Evolutionary conservation across 2,329 filamentous ascomycete species (phyloP), one percentile per base, ranked within the genome.

Genomic region (Fusarium caatingaense): DNA sequence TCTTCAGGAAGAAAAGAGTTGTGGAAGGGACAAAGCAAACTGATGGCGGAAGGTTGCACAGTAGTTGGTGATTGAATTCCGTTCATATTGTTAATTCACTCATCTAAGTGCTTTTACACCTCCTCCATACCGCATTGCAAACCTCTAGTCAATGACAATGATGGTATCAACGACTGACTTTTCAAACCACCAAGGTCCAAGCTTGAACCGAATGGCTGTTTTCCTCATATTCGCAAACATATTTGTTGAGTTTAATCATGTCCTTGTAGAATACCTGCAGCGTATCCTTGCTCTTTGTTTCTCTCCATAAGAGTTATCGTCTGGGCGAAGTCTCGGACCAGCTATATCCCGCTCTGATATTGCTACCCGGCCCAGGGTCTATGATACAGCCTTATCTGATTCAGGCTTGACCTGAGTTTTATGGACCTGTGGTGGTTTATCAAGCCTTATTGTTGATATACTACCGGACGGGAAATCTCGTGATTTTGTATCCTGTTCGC

Each of bases 111-210:
- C n/a, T n/a, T n/a, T n/a, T n/a, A n/a, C n/a, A n/a, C n/a, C n/a
- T n/a, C n/a, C n/a, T n/a, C n/a, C n/a, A n/a, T n/a, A n/a, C n/a
- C n/a, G 18, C 10, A 6, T 11, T 37, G 18, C 10, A 11, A 37
- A n/a, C 18, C n/a, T 37, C 18, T n/a, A 18, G 3, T 4, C 3
- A 7, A 4, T n/a, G 18, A 37, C 10, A 12, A n/a, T 12, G 9
- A 4, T 3, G 6, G 3, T 1, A 3, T 11, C 0, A 6, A 11
- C 10, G 6, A 37, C 5, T 3, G 9, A n/a, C 1, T 9, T 6
- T 34, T 7, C 3, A 12, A 28, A 2, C n/a, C n/a, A n/a, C n/a
- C n/a, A n/a, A n/a, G n/a, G n/a, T n/a, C n/a, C n/a, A n/a, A n/a
- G n/a, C n/a, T n/a, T n/a, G n/a, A n/a, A n/a, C n/a, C n/a, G n/a